Base-by-base conservation (phyloP, 176 grass and related monocot species). In the Panicum miliaceum region DNA sequence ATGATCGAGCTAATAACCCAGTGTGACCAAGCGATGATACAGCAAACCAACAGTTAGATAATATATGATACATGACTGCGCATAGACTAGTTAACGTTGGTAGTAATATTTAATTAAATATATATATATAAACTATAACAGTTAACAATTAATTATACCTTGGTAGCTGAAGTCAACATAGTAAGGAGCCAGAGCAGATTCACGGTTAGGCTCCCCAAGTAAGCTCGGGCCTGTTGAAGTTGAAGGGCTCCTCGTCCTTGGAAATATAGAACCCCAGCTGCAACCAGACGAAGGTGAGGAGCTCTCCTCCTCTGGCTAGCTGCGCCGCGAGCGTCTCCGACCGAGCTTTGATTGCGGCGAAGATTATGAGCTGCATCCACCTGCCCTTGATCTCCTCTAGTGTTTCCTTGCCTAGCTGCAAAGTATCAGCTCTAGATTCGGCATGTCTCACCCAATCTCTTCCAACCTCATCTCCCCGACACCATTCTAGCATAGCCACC, bases 291-390 rank as follows among this genome's bases (percentile, higher is more conserved):
- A 59, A 71, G 35, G 79, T 59, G 36, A 82, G 65, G 35, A 58
- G 37, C 50, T 82, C 79, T n/a, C 79, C 79, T 20, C 51, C 79
- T 57, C 3, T 45, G 35, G 51, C 65, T 4, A 82, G 79, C 22
- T 29, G 34, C 4, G 35, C n/a, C 1, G 35, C 37, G 2, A 59
- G 79, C 6, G 3, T 16, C 79, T 59, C 65, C 2, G 34, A 7
- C 36, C 50, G 65, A 0, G 65, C 58, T 64, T 71, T 71, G 79
- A 50, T 40, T 51, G 65, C 79, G 13, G 51, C 12, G 3, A 70
- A 69, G 22, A 58, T 7, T 13, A 81, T 37, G 6, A 71, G 2
- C n/a, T 3, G 8, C 4, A 45, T 12, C 79, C 66, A 82, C 37
- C 20, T 5, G 4, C 58, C 50, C 41, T 13, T 27, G 22, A 71